Conservation (phyloP, 805 yeast species). For the Sporopachydermia lactativora region DNA sequence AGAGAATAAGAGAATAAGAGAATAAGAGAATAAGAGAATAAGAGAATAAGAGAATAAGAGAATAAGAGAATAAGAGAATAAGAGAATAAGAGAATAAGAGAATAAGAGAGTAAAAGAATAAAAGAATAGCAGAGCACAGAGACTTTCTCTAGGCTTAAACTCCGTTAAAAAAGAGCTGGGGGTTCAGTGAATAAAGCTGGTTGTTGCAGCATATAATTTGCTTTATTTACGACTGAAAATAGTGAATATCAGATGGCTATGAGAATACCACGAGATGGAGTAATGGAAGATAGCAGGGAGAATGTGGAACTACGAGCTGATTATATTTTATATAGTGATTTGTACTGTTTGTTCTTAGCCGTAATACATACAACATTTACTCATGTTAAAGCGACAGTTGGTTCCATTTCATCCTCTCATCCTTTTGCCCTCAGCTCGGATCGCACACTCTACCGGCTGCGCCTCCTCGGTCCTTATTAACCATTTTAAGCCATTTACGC, state of each 20-base stretch:
- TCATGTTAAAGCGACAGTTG: slow-evolving; percentile 17
- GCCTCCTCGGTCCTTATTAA: no score
- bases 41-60: no score
- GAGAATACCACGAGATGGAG: slow-evolving; percentile 29
- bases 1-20: neutral
- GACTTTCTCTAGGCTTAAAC: slow-evolving; percentile 24
- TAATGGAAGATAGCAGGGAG: no score
- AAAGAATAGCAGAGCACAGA: neutral
- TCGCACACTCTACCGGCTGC: slow-evolving; percentile 26
- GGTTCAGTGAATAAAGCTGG: slow-evolving; percentile 31
- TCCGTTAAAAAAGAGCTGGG: slow-evolving; percentile 35
- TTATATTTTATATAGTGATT: no score
- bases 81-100: no score
- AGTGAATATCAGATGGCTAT: slow-evolving; percentile 27
- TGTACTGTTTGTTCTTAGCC: slow-evolving; percentile 32
- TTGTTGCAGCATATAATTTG: no score
- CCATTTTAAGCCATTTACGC: no score
- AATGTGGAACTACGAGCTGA: no score
- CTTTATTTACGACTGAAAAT: no score
- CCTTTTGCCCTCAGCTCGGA: slow-evolving; percentile 25
- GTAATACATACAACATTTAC: slow-evolving; percentile 30
- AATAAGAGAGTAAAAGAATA: neutral
- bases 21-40: neutral
- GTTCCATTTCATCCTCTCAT: no score
- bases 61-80: no score